Conservation (phyloP, 805 yeast genomes). For the Saturnispora galanensis region DNA sequence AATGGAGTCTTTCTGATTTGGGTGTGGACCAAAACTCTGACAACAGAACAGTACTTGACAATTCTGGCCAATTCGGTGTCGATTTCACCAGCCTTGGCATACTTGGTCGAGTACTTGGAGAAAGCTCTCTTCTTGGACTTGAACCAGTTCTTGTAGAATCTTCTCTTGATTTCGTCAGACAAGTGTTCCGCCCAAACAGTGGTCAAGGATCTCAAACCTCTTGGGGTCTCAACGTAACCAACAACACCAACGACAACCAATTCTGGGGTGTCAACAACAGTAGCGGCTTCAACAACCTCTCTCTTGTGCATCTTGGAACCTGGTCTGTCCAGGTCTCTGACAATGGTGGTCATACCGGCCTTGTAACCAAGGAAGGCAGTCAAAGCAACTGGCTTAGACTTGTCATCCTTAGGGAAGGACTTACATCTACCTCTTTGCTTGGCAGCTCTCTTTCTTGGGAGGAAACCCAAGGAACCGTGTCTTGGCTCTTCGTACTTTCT, state of each 20-base stretch:
- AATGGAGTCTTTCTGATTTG: slow-evolving; percentile 99
- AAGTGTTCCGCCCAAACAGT: slow-evolving; percentile 99
- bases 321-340: slow-evolving; percentile 99
- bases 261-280: slow-evolving; percentile 99
- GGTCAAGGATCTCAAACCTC: slow-evolving; percentile 98
- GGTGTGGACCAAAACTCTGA: slow-evolving; percentile 99
- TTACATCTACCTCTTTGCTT: slow-evolving; percentile 97
- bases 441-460: slow-evolving; percentile 99
- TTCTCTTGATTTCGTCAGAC: slow-evolving; percentile 98
- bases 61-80: slow-evolving; percentile 98
- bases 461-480: slow-evolving; percentile 99
- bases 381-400: slow-evolving; percentile 94
- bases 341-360: slow-evolving; percentile 99
- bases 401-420: slow-evolving; percentile 98
- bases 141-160: slow-evolving; percentile 99
- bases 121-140: slow-evolving; percentile 99
- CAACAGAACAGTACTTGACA: slow-evolving; percentile 95
- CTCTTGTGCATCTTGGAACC: slow-evolving; percentile 99
- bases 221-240: slow-evolving; percentile 99
- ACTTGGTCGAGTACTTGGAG: slow-evolving; percentile 99
- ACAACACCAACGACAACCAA: slow-evolving; percentile 99
- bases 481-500: slow-evolving; percentile 99
- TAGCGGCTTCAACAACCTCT: slow-evolving; percentile 98
- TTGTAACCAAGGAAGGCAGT: slow-evolving; percentile 99
- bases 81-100: slow-evolving; percentile 82